phyloP scores from a whole-genome alignment of 441 rosid species.

The Pelargonium fulgidum region DNA sequence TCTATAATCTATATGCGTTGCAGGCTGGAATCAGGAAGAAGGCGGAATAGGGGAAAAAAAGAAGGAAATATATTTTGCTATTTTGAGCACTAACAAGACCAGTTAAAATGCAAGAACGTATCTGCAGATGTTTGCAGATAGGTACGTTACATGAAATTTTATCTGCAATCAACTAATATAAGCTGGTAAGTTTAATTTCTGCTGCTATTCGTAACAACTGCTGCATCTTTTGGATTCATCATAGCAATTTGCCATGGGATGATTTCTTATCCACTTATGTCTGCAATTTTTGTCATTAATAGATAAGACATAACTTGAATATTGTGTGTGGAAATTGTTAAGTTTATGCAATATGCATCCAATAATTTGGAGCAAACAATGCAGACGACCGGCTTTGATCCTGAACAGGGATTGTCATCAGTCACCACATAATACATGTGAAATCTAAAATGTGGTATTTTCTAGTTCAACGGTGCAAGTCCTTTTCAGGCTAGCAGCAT shows the following conservation, averaged over 20 bases:
- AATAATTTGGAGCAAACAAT: background rate
- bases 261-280: background rate
- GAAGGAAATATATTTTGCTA: background rate
- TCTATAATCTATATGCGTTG: background rate
- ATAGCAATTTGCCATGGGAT: background rate
- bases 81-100: background rate
- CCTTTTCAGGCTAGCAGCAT: background rate
- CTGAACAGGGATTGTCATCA: background rate
- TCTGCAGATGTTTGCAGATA: background rate
- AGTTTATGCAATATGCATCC: background rate
- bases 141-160: background rate
- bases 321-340: background rate
- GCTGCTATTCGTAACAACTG: background rate
- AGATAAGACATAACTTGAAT: background rate
- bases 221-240: background rate
- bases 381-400: background rate
- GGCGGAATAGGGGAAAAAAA: background rate
- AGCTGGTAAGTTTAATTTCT: background rate
- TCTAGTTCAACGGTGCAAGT: background rate
- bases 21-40: constrained; percentile 2
- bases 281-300: background rate
- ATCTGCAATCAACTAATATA: background rate
- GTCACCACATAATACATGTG: background rate
- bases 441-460: background rate
- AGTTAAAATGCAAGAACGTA: background rate